Evolutionary conservation across 257 asterid genomes (phyloP), one percentile per base, ranked within the genome.

Genomic region (Rubia yunnanensis): DNA sequence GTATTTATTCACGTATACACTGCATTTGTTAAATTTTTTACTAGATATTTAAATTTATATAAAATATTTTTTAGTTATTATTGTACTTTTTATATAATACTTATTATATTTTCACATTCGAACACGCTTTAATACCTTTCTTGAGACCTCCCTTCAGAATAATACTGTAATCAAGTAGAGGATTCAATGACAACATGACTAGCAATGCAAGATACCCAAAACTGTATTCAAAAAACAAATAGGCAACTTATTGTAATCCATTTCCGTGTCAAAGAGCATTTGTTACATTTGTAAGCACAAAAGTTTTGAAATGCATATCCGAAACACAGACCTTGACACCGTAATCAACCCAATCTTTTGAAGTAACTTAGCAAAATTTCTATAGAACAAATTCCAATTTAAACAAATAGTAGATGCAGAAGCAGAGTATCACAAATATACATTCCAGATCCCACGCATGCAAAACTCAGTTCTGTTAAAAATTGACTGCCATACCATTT

Each of bases 401-500:
- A 10, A 24, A 31, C n/a, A 35, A 3, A 13, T n/a, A 59, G n/a
- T 14, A 11, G 2, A 63, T 26, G 18, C n/a, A 64, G 60, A 46
- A 39, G 5, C 7, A 3, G 23, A 58, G 38, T 20, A 27, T 28
- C 38, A 11, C 1, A 14, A 31, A n/a, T 3, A 27, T 0, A 24
- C 36, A 41, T 63, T 38, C 35, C 5, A 63, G 54, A 38, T 39
- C 28, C 24, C 27, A 50, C 13, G 7, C 20, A 46, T 35, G 22
- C 55, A 53, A 55, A 67, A 23, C 27, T 14, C 22, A 62, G 67
- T 35, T 31, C 26, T 8, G 61, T 36, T 56, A 62, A 46, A n/a
- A 13, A 34, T 38, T 39, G 59, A 59, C n/a, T 20, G 31, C 60
- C 86, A 65, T 66, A 92, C 99, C 97, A 78, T 72, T 67, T 22